phyloP scores from a whole-genome alignment of 345 rosid genomes.

The Aquilaria malaccensis region DNA sequence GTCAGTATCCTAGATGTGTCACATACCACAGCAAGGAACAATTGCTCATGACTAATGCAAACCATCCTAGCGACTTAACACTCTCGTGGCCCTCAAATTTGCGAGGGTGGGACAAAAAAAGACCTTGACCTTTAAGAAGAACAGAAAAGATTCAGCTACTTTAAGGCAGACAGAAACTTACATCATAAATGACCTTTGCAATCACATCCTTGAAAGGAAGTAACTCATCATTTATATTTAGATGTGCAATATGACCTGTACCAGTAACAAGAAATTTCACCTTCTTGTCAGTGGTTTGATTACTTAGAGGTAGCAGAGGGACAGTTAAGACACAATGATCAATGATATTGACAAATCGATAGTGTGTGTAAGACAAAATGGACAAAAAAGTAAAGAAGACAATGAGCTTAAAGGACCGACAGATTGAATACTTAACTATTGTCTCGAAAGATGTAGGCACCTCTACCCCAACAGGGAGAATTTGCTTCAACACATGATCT shows the following conservation, averaged over 20 bases:
- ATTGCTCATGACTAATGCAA: no score
- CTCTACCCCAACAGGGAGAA: constrained; percentile 82
- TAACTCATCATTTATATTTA: constrained; percentile 80
- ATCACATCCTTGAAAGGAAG: constrained; percentile 79
- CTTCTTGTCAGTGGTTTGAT: constrained; percentile 6
- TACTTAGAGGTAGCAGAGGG: neutral
- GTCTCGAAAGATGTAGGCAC: constrained; percentile 96
- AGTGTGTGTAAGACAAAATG: neutral
- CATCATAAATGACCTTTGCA: constrained; percentile 89
- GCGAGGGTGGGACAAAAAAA: no score
- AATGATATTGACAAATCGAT: neutral
- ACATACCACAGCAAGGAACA: no score
- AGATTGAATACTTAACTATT: constrained; percentile 59
- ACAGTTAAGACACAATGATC: neutral
- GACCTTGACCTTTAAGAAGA: no score
- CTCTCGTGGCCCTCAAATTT: no score
- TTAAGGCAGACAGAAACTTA: constrained; percentile 30
- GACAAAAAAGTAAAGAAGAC: neutral
- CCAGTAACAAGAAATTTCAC: constrained; percentile 15
- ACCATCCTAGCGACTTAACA: no score
- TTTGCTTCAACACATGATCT: constrained; percentile 87
- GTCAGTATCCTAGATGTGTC: no score
- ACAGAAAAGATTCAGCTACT: no score
- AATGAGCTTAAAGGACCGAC: constrained; percentile 5
- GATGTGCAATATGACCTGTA: constrained; percentile 95